Conservation (phyloP, 306 rosid species). For the Rubus parviflorus region DNA sequence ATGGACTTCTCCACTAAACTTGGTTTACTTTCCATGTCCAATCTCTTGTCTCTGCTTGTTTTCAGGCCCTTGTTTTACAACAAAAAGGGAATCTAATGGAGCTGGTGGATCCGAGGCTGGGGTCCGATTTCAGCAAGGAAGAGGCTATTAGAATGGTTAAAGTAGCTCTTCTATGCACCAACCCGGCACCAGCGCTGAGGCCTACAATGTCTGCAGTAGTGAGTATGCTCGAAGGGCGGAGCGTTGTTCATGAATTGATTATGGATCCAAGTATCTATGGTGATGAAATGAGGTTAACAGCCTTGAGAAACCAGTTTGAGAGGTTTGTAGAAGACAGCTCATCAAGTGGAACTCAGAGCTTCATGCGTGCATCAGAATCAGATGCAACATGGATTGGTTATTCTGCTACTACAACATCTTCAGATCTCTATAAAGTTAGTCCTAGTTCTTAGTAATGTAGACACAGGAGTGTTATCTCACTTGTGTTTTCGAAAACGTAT, state of each 20-base stretch:
- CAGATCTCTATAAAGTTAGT: neutral
- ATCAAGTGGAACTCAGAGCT: slow-evolving; percentile 6
- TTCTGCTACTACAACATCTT: neutral
- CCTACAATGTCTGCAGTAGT: slow-evolving; percentile 65
- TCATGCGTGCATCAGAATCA: neutral
- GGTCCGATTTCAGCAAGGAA: slow-evolving; percentile 21
- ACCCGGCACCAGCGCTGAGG: slow-evolving; percentile 49
- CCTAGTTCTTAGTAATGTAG: neutral
- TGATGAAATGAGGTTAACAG: neutral
- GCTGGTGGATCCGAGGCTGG: slow-evolving; percentile 55
- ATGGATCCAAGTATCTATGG: slow-evolving; percentile 45
- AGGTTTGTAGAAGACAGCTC: neutral
- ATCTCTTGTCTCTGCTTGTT: neutral
- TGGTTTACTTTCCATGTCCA: neutral
- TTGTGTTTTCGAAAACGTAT: neutral
- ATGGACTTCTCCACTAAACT: neutral
- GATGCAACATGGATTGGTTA: neutral
- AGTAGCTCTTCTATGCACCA: slow-evolving; percentile 56
- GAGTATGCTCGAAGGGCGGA: slow-evolving; percentile 57
- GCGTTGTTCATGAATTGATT: slow-evolving; percentile 39
- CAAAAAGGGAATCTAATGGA: slow-evolving; percentile 42
- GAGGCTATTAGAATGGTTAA: slow-evolving; percentile 46
- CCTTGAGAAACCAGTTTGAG: slow-evolving; percentile 30
- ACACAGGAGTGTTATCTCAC: neutral
- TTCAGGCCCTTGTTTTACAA: slow-evolving; percentile 49